Evolutionary conservation across 495 filamentous ascomycete species (phyloP), one percentile per base, ranked within the genome.

Genomic region (Bacidia rubella): DNA sequence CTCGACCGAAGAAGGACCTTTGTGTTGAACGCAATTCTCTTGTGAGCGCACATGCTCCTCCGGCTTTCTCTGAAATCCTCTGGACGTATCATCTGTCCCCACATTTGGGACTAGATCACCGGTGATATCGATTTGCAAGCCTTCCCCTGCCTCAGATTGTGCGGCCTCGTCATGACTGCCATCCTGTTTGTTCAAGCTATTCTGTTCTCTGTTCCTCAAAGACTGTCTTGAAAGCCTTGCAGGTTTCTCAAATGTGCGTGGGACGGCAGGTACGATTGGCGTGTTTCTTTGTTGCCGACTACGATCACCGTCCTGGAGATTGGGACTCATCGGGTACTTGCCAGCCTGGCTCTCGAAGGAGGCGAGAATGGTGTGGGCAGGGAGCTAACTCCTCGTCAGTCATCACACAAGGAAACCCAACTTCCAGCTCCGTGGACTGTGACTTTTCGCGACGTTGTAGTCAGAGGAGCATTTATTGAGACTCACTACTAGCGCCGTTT

Each of bases 221-320:
- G 5, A 7, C 26, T n/a, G 21, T 15, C 35, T 48, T 27, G 27
- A 3, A 7, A 26, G 1, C 42, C 53, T 21, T 22, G 17, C 22
- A 32, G 35, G 35, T 24, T 26, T 60, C 25, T 60, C 58, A 46
- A 54, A 48, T 35, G 51, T 60, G 22, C 58, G 38, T 15, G 58
- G 58, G 47, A 60, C 43, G 24, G 52, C 52, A 29, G 58, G 58
- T 17, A 57, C 49, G 35, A 60, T 60, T n/a, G 51, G 54, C 3
- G 42, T 25, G 10, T 43, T 54, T 22, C 47, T 46, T 21, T 42
- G 51, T 39, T 26, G 43, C 42, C 46, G 51, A 21, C 45, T 50
- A 22, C 20, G 35, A 35, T 41, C 44, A 19, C 19, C 41, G 12
- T 32, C 39, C 22, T 22, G 35, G 22, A 43, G 43, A 27, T 27